Evolutionary conservation across 257 asterid genomes (phyloP).

Genomic region (Mentha longifolia): DNA sequence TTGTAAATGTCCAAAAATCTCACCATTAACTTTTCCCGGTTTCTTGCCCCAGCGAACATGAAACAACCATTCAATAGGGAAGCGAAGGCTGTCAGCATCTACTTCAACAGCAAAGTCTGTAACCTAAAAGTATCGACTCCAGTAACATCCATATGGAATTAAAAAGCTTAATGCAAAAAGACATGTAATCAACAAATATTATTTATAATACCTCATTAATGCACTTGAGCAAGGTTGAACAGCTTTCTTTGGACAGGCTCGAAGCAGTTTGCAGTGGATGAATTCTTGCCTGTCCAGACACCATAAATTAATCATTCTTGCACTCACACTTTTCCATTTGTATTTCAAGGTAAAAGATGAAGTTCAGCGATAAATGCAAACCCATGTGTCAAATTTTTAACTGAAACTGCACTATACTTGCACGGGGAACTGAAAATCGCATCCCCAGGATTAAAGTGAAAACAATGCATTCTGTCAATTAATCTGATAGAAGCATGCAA

Average conservation of each 20-base stretch:
- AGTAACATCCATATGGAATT: constrained; percentile 44
- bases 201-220: constrained; percentile 69
- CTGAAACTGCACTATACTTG: constrained; percentile 3
- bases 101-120: constrained; percentile 77
- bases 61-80: constrained; percentile 94
- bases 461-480: constrained; percentile 16
- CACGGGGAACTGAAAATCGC: background rate
- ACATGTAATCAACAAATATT: constrained; percentile 15
- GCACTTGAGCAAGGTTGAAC: constrained; percentile 74
- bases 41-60: constrained; percentile 98
- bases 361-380: constrained; percentile 20
- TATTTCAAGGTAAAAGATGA: background rate
- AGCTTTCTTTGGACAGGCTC: constrained; percentile 74
- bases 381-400: background rate
- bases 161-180: constrained; percentile 30
- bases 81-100: constrained; percentile 82
- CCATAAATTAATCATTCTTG: constrained; percentile 8
- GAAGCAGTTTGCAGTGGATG: constrained; percentile 86
- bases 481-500: constrained; percentile 13
- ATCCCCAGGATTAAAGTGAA: constrained; percentile 14
- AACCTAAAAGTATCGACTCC: constrained; percentile 73
- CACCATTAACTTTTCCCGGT: constrained; percentile 90
- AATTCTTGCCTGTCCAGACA: constrained; percentile 70
- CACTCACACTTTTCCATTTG: background rate
- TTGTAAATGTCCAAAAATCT: constrained; percentile 43